Evolutionary conservation across 192 early-diverging fungal genomes (phyloP).

Genomic region (Dissophora ornata): DNA sequence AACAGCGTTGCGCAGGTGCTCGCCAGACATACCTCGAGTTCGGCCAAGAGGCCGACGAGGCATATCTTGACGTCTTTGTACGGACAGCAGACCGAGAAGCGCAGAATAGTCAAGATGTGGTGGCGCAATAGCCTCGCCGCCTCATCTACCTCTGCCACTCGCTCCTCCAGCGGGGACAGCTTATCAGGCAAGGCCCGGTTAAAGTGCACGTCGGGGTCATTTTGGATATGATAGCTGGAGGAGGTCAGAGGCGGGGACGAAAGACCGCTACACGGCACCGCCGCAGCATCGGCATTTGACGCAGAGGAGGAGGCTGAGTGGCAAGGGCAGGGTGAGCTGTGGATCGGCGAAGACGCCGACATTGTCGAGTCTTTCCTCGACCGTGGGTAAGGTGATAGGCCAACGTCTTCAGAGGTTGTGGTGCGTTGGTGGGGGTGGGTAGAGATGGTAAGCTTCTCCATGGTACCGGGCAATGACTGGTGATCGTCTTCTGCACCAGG

Average conservation of each 20-base stretch:
- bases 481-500: background rate
- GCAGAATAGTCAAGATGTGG: slow-evolving; percentile 59
- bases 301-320: slow-evolving; percentile 42
- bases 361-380: slow-evolving; percentile 37
- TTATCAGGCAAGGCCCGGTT: slow-evolving; percentile 47
- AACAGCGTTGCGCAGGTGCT: background rate
- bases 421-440: slow-evolving; percentile 17
- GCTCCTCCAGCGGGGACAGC: slow-evolving; percentile 49
- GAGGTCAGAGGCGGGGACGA: slow-evolving; percentile 35
- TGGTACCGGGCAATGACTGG: slow-evolving; percentile 13
- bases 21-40: slow-evolving; percentile 52
- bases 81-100: slow-evolving; percentile 61
- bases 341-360: slow-evolving; percentile 35
- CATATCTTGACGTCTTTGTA: slow-evolving; percentile 64
- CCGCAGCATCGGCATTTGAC: slow-evolving; percentile 2
- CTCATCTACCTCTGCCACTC: slow-evolving; percentile 49
- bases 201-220: slow-evolving; percentile 55
- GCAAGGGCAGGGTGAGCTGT: slow-evolving; percentile 21
- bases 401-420: slow-evolving; percentile 1
- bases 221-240: slow-evolving; percentile 50
- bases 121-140: slow-evolving; percentile 54
- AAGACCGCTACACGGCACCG: background rate
- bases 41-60: slow-evolving; percentile 56
- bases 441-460: slow-evolving; percentile 54
- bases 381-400: slow-evolving; percentile 7